phyloP scores from a whole-genome alignment of 2,329 filamentous ascomycete genomes.

The Emmonsiellopsis sp. region DNA sequence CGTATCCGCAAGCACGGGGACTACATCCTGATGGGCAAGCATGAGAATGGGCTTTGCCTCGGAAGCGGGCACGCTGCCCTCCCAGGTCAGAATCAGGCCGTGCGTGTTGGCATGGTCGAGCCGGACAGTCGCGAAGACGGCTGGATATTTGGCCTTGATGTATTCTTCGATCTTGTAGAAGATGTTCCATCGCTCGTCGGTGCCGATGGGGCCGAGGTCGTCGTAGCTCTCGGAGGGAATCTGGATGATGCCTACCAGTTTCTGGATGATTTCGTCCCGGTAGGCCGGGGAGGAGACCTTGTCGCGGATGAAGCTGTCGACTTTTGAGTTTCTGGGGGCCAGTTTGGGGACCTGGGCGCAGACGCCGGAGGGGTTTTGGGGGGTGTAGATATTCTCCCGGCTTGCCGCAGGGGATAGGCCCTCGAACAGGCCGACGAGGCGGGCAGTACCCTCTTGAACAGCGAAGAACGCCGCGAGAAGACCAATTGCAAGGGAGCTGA shows the following conservation, averaged over 20 bases:
- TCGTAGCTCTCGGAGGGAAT: slow-evolving; percentile 46
- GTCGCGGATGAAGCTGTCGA: slow-evolving; percentile 10
- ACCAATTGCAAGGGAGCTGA: no score
- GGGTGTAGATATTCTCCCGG: no score
- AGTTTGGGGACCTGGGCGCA: slow-evolving; percentile 10
- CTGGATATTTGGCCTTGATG: slow-evolving; percentile 40
- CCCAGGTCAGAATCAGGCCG: slow-evolving; percentile 50
- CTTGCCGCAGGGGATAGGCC: no score
- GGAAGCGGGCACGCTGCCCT: slow-evolving; percentile 30
- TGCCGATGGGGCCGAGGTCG: slow-evolving; percentile 44
- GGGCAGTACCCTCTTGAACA: no score
- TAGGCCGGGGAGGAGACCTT: slow-evolving; percentile 10
- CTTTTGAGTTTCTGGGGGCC: slow-evolving; percentile 11
- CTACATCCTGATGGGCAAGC: slow-evolving; percentile 57
- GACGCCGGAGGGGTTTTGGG: no score
- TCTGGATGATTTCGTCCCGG: slow-evolving; percentile 9
- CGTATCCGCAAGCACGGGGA: slow-evolving; percentile 46
- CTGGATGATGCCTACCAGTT: slow-evolving; percentile 26
- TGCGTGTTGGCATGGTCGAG: slow-evolving; percentile 51
- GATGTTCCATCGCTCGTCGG: slow-evolving; percentile 49
- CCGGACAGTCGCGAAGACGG: slow-evolving; percentile 36
- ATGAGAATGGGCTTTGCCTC: slow-evolving; percentile 47
- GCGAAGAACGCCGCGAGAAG: no score
- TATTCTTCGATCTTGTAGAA: slow-evolving; percentile 44
- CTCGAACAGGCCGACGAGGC: no score